Conservation (phyloP, 306 rosid species). For the Prunus dulcis region DNA sequence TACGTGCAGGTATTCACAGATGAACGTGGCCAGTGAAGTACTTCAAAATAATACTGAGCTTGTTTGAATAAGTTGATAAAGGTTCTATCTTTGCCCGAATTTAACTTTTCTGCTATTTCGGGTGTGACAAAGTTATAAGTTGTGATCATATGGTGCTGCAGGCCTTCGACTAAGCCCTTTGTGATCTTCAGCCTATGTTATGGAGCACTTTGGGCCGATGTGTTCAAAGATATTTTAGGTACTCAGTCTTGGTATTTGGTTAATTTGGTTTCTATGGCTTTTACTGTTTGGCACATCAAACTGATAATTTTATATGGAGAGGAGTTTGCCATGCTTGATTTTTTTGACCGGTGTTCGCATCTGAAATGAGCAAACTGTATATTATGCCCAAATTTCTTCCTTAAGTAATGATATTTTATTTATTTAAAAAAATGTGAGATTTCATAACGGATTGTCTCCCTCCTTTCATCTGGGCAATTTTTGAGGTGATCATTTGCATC, state of each 20-base stretch:
- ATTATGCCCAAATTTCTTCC: neutral
- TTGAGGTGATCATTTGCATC: no score
- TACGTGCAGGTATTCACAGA: constrained; percentile 86
- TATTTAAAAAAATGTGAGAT: neutral
- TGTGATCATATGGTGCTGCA: constrained; percentile 45
- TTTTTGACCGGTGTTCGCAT: neutral
- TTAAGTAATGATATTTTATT: neutral
- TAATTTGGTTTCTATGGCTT: neutral
- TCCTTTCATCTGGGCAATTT: no score
- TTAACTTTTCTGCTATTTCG: constrained; percentile 19
- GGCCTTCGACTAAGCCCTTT: constrained; percentile 76
- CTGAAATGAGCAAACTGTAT: neutral
- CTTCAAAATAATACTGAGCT: constrained; percentile 46
- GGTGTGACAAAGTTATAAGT: constrained; percentile 31
- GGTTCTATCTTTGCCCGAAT: constrained; percentile 36
- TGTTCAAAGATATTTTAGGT: constrained; percentile 66
- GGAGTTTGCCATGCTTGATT: neutral
- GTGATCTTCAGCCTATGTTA: constrained; percentile 70
- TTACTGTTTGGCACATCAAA: neutral
- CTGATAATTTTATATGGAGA: neutral
- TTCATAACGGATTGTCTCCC: no score
- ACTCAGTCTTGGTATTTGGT: constrained; percentile 15
- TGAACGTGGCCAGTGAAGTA: constrained; percentile 85
- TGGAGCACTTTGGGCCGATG: constrained; percentile 86
- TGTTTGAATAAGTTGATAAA: constrained; percentile 65